These are phyloP conservation scores for Diaporthe longicolla DNA, from an alignment of 2,329 filamentous ascomycete genomes.

Conservation along the genomic window DNA sequence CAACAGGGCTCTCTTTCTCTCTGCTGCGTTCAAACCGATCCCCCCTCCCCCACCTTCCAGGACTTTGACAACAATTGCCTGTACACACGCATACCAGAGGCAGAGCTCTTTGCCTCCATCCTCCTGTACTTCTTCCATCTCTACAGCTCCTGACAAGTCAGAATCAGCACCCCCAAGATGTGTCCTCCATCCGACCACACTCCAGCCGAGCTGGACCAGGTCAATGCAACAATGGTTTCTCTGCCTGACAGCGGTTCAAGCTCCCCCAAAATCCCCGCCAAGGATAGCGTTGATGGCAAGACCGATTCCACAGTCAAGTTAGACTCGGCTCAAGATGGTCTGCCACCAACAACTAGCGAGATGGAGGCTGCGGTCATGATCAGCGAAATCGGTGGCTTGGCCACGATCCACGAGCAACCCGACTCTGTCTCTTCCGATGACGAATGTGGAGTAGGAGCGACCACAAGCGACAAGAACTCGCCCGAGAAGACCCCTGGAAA, in stretches of 20 bases:
- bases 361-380: not conserved
- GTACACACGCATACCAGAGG: not conserved
- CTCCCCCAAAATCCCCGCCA: not conserved
- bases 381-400: not conserved
- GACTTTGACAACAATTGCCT: no score
- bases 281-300: not conserved
- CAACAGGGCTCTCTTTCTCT: not conserved
- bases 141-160: not conserved
- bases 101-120: no score
- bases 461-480: not conserved
- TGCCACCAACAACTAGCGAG: not conserved
- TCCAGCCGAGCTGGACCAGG: slow-evolving; percentile 18
- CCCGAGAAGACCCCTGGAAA: not conserved
- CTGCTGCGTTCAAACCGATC: not conserved
- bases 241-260: slow-evolving; percentile 21
- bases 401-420: slow-evolving; percentile 3
- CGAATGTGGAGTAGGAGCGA: not conserved
- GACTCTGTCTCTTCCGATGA: not conserved
- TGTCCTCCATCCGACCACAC: not conserved
- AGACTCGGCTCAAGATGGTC: not conserved
- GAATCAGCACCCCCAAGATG: not conserved
- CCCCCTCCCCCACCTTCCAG: not conserved
- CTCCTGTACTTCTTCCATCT: no score
- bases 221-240: not conserved
- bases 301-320: not conserved